Evolutionary conservation across 202 grass and related monocot species (phyloP).

Genomic region (Schoenoplectus tabernaemontani): DNA sequence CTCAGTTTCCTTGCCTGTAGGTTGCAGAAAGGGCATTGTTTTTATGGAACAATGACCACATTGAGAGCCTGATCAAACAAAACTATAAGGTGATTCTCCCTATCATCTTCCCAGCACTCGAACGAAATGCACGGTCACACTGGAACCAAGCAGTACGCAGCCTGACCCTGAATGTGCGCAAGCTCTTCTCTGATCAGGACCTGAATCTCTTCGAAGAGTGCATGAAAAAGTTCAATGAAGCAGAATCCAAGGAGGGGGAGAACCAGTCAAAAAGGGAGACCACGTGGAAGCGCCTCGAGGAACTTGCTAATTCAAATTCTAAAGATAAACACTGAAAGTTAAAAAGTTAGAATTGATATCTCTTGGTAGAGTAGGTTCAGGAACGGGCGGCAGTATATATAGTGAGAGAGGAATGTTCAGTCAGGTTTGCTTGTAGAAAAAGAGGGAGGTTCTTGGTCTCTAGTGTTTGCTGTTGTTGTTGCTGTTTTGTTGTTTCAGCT

Average conservation of each 20-base stretch:
- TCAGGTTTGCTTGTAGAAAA: slow-evolving; percentile 4
- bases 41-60: slow-evolving; percentile 94
- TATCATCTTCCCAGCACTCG: slow-evolving; percentile 77
- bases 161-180: slow-evolving; percentile 83
- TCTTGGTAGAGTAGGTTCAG: slow-evolving; percentile 4
- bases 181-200: slow-evolving; percentile 94
- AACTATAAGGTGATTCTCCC: slow-evolving; percentile 85
- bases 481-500: slow-evolving; percentile 14
- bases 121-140: slow-evolving; percentile 63
- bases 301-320: slow-evolving; percentile 44
- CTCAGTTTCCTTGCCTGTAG: slow-evolving; percentile 25
- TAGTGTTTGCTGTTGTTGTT: slow-evolving; percentile 12
- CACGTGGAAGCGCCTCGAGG: slow-evolving; percentile 67
- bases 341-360: slow-evolving; percentile 1
- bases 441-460: slow-evolving; percentile 10
- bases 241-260: slow-evolving; percentile 62
- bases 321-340: slow-evolving; percentile 17
- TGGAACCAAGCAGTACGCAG: slow-evolving; percentile 96
- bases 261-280: slow-evolving; percentile 43
- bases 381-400: neutral
- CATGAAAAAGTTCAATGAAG: slow-evolving; percentile 50
- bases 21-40: slow-evolving; percentile 91
- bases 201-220: slow-evolving; percentile 57
- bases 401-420: slow-evolving; percentile 14
- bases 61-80: slow-evolving; percentile 89